Evolutionary conservation across 2,329 filamentous ascomycete genomes (phyloP), one percentile per base, ranked within the genome.

Genomic region (Ustilaginoidea virens): DNA sequence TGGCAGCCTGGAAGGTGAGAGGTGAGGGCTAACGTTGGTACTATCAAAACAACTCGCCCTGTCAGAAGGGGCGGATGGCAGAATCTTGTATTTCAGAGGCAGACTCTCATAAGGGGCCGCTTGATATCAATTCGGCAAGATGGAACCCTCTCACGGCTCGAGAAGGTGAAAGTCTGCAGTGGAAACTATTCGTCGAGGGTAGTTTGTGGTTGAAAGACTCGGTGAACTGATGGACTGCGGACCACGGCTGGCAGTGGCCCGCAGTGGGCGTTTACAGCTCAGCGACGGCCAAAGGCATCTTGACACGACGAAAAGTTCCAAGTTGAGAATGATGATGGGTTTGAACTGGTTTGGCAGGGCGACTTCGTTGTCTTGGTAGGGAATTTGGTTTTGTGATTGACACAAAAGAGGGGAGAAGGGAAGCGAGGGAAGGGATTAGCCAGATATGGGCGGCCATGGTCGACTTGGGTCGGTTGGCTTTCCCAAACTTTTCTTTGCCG

Each of bases 231-330:
- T 74, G 77, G 78, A 82, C 80, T 85, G 71, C 74, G 69, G 69
- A 69, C 71, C 69, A 66, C 38, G 52, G n/a, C n/a, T n/a, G 47
- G 23, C 28, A 16, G 34, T 28, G 48, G 64, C 71, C 74, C 75
- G 75, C 73, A 85, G 79, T 76, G 74, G 74, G 69, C 60, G 70
- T 82, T 86, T 85, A 92, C 78, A 87, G 80, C 79, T 78, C 77
- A 80, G 74, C 76, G 76, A 79, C 63, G 66, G 76, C 74, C 74
- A 66, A 72, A 70, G 71, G 72, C 69, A 74, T 76, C 53, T 41
- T 60, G 47, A 65, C 63, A 79, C 74, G 76, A 80, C 74, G 65
- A 75, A 34, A 77, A 74, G 72, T 69, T 63, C 49, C 41, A 38
- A 48, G 42, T 40, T 48, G 40, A 49, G 39, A 42, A 41, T 49